Conservation (phyloP, 2,329 filamentous ascomycete genomes). For the Aspergillus caelatus region DNA sequence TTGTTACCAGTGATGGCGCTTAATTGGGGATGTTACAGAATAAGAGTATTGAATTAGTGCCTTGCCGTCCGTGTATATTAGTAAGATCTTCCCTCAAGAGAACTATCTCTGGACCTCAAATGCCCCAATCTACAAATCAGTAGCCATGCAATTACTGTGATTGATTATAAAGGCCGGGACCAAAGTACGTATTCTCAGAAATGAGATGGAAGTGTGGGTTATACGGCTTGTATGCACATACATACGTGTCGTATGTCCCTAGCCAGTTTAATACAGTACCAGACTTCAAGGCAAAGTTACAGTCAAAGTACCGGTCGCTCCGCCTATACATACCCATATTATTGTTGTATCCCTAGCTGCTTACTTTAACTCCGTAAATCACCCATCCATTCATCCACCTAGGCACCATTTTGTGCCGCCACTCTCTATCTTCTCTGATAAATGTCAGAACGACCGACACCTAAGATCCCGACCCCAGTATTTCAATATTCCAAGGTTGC, state of each 20-base stretch:
- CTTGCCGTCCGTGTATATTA: not conserved
- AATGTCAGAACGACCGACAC: not conserved
- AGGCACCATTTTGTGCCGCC: slow-evolving; percentile 1
- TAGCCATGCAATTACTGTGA: not conserved
- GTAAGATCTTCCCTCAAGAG: not conserved
- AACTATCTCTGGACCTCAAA: not conserved
- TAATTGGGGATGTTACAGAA: not conserved
- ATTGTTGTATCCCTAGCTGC: slow-evolving; percentile 20
- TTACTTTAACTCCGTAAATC: slow-evolving; percentile 6
- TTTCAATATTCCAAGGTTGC: not conserved
- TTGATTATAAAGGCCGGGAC: not conserved
- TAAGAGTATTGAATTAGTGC: not conserved
- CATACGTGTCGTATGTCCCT: not conserved
- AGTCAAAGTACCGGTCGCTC: not conserved
- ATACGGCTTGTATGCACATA: not conserved
- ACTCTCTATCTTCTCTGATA: slow-evolving; percentile 8
- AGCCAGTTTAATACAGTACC: not conserved
- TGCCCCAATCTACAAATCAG: not conserved
- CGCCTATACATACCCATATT: slow-evolving; percentile 5
- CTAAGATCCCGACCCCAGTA: not conserved
- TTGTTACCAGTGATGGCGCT: not conserved
- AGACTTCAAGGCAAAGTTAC: slow-evolving; percentile 1
- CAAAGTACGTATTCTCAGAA: not conserved
- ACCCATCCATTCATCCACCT: slow-evolving; percentile 10
- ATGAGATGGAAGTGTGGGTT: not conserved